These are phyloP conservation scores for Colletotrichum falcatum DNA, from an alignment of 2,329 filamentous ascomycete genomes.

Conservation along the genomic window DNA sequence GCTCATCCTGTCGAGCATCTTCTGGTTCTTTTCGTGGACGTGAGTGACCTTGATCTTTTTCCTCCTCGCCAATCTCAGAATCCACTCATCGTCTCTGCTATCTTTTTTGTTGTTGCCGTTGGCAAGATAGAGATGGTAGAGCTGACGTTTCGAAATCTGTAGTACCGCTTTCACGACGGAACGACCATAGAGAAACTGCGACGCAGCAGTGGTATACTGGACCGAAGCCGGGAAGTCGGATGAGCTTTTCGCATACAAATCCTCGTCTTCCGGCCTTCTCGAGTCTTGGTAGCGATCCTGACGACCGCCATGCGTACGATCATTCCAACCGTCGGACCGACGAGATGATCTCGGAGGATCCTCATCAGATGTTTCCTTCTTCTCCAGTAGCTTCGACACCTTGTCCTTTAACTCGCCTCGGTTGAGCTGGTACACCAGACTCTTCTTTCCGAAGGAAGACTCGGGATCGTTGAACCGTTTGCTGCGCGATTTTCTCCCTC, in stretches of 20 bases:
- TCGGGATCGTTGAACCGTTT: constrained; percentile 65
- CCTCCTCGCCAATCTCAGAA: constrained; percentile 61
- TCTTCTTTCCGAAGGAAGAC: constrained; percentile 64
- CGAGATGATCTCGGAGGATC: constrained; percentile 1
- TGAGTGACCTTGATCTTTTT: constrained; percentile 67
- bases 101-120: constrained; percentile 66
- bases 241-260: constrained; percentile 2
- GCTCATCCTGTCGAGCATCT: constrained; percentile 85
- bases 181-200: constrained; percentile 90
- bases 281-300: constrained; percentile 1
- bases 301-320: neutral
- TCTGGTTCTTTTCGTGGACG: constrained; percentile 71
- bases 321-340: neutral
- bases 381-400: constrained; percentile 38
- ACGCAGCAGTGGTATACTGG: constrained; percentile 83
- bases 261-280: constrained; percentile 5
- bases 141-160: constrained; percentile 71
- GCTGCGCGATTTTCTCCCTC: constrained; percentile 57
- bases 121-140: constrained; percentile 89
- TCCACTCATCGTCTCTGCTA: constrained; percentile 56
- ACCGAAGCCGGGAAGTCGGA: constrained; percentile 42
- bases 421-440: constrained; percentile 67
- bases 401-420: constrained; percentile 55
- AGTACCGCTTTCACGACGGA: constrained; percentile 86
- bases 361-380: constrained; percentile 12